Percentiles rank a stretch among this genome's conserved stretches.
Conservation (phyloP, 2,329 filamentous ascomycete species). For the Fusarium concolor region DNA sequence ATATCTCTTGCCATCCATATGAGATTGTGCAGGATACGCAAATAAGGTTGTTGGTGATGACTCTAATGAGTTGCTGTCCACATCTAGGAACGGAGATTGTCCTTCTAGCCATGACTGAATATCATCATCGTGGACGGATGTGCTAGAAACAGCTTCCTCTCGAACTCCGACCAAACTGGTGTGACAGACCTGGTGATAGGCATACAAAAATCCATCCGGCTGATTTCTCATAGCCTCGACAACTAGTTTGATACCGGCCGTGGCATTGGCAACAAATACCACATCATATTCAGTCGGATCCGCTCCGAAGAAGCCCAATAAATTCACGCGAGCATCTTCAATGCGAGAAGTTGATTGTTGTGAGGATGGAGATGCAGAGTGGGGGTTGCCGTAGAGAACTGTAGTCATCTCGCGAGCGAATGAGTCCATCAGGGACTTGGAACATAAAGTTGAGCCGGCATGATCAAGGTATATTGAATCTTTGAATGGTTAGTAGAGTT, state of each 20-base stretch:
- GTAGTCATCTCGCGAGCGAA: conserved; percentile 84
- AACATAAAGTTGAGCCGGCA: conserved; percentile 88
- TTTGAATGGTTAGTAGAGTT: conserved; percentile 50
- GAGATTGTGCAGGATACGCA: conserved; percentile 91
- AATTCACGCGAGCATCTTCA: conserved; percentile 77
- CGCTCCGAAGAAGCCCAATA: conserved; percentile 83
- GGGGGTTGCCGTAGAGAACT: conserved; percentile 89
- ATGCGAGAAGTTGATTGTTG: conserved; percentile 79
- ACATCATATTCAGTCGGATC: conserved; percentile 86
- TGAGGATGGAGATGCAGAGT: conserved; percentile 86
- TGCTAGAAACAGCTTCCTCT: conserved; percentile 73
- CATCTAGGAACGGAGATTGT: conserved; percentile 44
- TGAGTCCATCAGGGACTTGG: conserved; percentile 82
- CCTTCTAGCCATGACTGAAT: conserved; percentile 73
- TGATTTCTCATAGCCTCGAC: conserved; percentile 78
- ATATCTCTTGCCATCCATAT: conserved; percentile 85
- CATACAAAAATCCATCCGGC: conserved; percentile 80
- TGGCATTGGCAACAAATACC: conserved; percentile 92
- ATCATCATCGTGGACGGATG: conserved; percentile 74
- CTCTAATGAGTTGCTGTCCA: conserved; percentile 22
- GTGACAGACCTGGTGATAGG: conserved; percentile 86
- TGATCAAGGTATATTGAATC: conserved; percentile 89
- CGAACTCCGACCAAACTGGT: conserved; percentile 88
- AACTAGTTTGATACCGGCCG: conserved; percentile 88
- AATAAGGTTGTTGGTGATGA: conserved; percentile 62